Conservation (phyloP, 345 rosid genomes). For the Chamaenerion angustifolium region DNA sequence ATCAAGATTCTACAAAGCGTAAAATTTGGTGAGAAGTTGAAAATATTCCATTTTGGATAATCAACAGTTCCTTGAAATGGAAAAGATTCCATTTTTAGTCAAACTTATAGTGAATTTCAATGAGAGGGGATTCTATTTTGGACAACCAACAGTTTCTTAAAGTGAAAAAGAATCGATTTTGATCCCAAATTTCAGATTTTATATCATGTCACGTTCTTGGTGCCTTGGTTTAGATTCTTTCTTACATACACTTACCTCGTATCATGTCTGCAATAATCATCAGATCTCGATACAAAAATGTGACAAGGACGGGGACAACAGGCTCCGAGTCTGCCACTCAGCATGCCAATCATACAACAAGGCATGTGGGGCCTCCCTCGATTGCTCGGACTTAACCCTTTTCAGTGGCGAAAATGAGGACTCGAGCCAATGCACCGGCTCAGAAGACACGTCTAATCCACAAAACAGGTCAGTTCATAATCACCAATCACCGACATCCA, state of each 20-base stretch:
- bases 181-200: no score
- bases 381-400: conserved; percentile 92
- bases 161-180: no score
- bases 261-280: background rate
- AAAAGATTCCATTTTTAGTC: no score
- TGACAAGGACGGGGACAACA: conserved; percentile 80
- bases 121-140: no score
- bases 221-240: background rate
- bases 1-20: no score
- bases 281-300: conserved; percentile 99
- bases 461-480: conserved; percentile 5
- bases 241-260: background rate
- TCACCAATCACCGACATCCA: background rate
- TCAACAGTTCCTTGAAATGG: no score
- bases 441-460: conserved; percentile 23
- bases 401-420: conserved; percentile 74
- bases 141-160: no score
- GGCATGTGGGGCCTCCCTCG: conserved; percentile 95
- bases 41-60: no score
- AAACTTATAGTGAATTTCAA: no score
- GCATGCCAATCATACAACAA: conserved; percentile 84
- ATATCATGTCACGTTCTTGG: background rate
- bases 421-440: conserved; percentile 80
- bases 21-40: no score
- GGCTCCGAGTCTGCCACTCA: conserved; percentile 86